phyloP scores from a whole-genome alignment of 371 early-diverging fungal genomes.

The Rhizopus sp. region DNA sequence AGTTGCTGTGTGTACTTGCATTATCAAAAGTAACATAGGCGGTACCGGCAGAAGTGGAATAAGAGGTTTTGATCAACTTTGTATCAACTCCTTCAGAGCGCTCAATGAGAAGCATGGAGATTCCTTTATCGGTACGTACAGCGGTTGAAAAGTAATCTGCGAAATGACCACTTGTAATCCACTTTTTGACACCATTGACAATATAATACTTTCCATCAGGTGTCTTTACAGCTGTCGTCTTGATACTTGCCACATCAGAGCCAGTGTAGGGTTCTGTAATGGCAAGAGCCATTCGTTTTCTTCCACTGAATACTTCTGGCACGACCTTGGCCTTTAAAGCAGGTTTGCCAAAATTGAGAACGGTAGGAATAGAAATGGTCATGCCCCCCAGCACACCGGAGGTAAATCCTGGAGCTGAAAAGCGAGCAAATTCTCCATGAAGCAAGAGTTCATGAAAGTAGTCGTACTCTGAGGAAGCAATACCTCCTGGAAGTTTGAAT shows the following conservation, averaged over 20 bases:
- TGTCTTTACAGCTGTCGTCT: constrained; percentile 68
- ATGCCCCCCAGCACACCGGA: constrained; percentile 44
- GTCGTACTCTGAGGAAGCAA: constrained; percentile 63
- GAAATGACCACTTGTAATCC: constrained; percentile 59
- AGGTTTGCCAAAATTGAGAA: constrained; percentile 36
- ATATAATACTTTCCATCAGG: constrained; percentile 70
- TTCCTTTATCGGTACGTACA: constrained; percentile 61
- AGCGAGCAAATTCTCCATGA: constrained; percentile 74
- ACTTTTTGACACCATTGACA: constrained; percentile 84
- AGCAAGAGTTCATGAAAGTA: constrained; percentile 76
- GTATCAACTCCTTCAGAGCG: constrained; percentile 58
- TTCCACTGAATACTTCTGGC: constrained; percentile 67
- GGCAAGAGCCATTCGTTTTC: constrained; percentile 76
- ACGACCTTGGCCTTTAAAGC: constrained; percentile 49
- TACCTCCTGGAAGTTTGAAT: constrained; percentile 48
- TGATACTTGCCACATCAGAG: constrained; percentile 81
- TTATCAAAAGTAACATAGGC: constrained; percentile 56
- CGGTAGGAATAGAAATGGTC: constrained; percentile 57
- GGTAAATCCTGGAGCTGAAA: constrained; percentile 29
- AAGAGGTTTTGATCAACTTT: constrained; percentile 64
- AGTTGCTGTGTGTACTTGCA: constrained; percentile 20
- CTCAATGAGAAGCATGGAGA: constrained; percentile 70
- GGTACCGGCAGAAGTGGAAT: constrained; percentile 61
- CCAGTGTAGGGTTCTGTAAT: constrained; percentile 70
- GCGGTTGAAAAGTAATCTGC: constrained; percentile 72